Evolutionary conservation across 805 yeast species (phyloP).

Genomic region (Brettanomyces anomalus): DNA sequence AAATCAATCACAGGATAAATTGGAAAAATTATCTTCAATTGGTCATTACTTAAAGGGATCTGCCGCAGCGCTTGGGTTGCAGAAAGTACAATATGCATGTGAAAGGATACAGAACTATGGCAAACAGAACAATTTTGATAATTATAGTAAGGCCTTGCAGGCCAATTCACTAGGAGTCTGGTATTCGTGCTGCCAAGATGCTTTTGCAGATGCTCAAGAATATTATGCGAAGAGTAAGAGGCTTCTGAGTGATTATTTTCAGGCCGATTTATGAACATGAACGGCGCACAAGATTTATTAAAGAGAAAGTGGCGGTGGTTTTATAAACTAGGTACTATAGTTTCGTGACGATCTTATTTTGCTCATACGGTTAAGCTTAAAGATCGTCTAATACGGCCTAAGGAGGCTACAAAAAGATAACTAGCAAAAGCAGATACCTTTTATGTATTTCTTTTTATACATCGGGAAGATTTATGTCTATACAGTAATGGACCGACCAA

Average conservation of each 20-base stretch:
- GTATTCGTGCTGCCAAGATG: conserved; percentile 40
- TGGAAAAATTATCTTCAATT: conserved; percentile 55
- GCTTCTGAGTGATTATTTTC: conserved; percentile 46
- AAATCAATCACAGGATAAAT: conserved; percentile 27
- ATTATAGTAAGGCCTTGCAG: conserved; percentile 16
- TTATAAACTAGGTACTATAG: too few relatives aligned
- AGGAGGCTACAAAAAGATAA: neutral
- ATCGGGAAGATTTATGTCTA: too few relatives aligned
- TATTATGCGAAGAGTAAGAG: conserved; percentile 42
- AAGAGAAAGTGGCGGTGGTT: too few relatives aligned
- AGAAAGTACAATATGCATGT: conserved; percentile 75
- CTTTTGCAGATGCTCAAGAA: conserved; percentile 40
- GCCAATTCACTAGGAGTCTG: conserved; percentile 26
- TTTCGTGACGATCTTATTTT: too few relatives aligned
- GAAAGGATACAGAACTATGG: conserved; percentile 93
- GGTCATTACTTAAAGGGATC: conserved; percentile 96
- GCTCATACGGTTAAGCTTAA: too few relatives aligned
- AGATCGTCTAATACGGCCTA: neutral
- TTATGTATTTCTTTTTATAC: too few relatives aligned
- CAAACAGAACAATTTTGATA: conserved; percentile 29
- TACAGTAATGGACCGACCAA: too few relatives aligned
- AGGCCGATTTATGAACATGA: conserved; percentile 6
- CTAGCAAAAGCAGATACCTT: neutral
- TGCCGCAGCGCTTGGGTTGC: conserved; percentile 87
- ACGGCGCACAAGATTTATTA: too few relatives aligned